A percentile compares a stretch with the other conserved stretches of the same genome.
These are phyloP conservation scores for Fusarium liriodendri DNA, from an alignment of 2,329 filamentous ascomycete species.

Conservation along the genomic window DNA sequence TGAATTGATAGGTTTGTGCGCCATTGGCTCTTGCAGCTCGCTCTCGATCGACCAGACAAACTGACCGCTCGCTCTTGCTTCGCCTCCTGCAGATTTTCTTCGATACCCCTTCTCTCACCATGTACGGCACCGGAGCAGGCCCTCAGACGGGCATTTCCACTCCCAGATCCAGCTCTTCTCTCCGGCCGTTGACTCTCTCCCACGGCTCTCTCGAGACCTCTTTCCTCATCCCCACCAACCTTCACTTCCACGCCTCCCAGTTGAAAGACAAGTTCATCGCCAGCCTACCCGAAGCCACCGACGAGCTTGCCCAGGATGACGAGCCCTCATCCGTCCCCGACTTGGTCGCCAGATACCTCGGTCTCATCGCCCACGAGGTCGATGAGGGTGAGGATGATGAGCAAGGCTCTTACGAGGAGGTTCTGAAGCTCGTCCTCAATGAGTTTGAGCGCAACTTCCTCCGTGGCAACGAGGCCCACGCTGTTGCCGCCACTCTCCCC, in stretches of 20 bases:
- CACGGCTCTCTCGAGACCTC: conserved; percentile 97
- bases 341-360: conserved; percentile 92
- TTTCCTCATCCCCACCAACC: conserved; percentile 92
- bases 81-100: conserved; percentile 44
- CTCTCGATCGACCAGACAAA: not conserved
- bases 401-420: conserved; percentile 89
- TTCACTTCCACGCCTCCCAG: conserved; percentile 96
- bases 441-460: conserved; percentile 98
- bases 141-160: conserved; percentile 97
- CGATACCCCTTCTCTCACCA: conserved; percentile 65
- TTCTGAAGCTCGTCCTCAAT: conserved; percentile 90
- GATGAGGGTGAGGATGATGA: conserved; percentile 92
- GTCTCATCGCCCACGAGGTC: conserved; percentile 87
- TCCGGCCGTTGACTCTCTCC: conserved; percentile 88
- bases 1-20: conserved; percentile 48
- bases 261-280: conserved; percentile 90
- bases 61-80: conserved; percentile 31
- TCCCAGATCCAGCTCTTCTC: conserved; percentile 90
- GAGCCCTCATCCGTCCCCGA: conserved; percentile 97
- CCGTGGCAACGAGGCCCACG: conserved; percentile 95
- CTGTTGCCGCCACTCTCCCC: conserved; percentile 83
- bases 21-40: conserved; percentile 1
- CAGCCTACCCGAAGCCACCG: conserved; percentile 88
- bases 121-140: conserved; percentile 88
- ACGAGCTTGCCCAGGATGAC: conserved; percentile 97